phyloP scores from a whole-genome alignment of 2,329 filamentous ascomycete species.

The Trichoderma polysporum region DNA sequence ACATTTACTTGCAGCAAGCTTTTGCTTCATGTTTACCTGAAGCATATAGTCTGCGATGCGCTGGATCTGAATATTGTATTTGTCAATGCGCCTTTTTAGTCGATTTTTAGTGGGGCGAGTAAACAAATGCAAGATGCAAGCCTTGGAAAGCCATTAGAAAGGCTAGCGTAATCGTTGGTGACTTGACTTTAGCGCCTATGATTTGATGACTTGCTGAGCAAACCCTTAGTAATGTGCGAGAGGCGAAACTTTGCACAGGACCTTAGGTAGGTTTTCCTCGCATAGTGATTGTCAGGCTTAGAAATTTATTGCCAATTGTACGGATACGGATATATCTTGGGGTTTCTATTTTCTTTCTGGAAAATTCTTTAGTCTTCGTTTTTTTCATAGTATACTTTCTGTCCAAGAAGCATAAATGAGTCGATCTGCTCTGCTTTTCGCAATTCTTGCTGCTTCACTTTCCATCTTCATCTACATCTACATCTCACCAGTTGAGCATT shows the following conservation, averaged over 20 bases:
- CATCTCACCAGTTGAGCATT: slow-evolving; percentile 34
- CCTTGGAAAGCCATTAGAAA: not conserved
- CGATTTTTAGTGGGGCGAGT: not conserved
- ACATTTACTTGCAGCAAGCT: not conserved
- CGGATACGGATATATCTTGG: slow-evolving; percentile 3
- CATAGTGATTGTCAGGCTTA: slow-evolving; percentile 14
- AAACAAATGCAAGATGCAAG: not conserved
- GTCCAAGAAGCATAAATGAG: slow-evolving; percentile 40
- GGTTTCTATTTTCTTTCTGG: not conserved
- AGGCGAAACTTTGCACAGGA: not conserved
- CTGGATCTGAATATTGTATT: not conserved
- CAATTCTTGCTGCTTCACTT: slow-evolving; percentile 39
- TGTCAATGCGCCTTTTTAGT: not conserved
- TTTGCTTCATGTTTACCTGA: not conserved
- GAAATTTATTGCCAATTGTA: slow-evolving; percentile 12
- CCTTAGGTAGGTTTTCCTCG: not conserved
- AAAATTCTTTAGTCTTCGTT: not conserved
- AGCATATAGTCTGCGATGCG: not conserved
- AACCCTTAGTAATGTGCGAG: slow-evolving; percentile 8
- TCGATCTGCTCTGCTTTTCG: slow-evolving; percentile 34
- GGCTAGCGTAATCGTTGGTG: slow-evolving; percentile 3
- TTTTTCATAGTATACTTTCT: not conserved
- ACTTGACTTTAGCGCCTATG: not conserved
- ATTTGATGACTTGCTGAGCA: slow-evolving; percentile 3
- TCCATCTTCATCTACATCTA: slow-evolving; percentile 32